Base-by-base conservation (phyloP, 2,329 filamentous ascomycete species). In the Seiridium cupressi region DNA sequence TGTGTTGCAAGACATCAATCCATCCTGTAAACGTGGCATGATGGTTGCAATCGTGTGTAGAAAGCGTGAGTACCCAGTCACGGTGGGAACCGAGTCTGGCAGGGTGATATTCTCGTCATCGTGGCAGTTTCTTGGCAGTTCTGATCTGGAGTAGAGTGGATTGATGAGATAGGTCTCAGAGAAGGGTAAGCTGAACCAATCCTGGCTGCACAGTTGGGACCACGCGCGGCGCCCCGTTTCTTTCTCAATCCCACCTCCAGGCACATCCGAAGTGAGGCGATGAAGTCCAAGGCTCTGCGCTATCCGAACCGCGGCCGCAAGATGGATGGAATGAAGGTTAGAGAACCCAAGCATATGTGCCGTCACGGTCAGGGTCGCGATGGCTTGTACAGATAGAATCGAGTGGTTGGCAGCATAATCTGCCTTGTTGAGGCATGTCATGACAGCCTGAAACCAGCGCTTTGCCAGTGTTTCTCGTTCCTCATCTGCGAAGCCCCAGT, bases 331-430 rank as follows among this genome's bases (percentile, higher is more conserved):
- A 61, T 80, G 79, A 47, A 76, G 77, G 62, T 80, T 81, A 5
- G 78, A 78, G 32, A 76, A 77, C 1, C 80, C 81, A 1, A 82
- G 72, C 13, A 80, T 68, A 66, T 84, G 81, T 7, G 79, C 80
- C 7, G 77, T 77, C 3, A 80, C 77, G n/a, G 80, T 81, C 36
- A 80, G 68, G 1, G 76, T 78, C 8, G 77, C 70, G 44, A 84
- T 79, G 3, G 80, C 75, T 64, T 82, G 76, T 3, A 81, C 72
- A 0, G 77, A 74, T 51, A 76, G 73, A 2, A 80, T 70, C 10
- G 75, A 76, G 62, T 78, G 75, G 47, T 70, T 68, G 44, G 75
- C 74, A 55, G 77, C 79, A 61, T 77, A 83, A 54, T 80, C 76
- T 3, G 77, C 79, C 4, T 76, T 68, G 44, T 80, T 77, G 2